Conservation (phyloP, 2,329 filamentous ascomycete species). For the Cryphonectria carpinicola region DNA sequence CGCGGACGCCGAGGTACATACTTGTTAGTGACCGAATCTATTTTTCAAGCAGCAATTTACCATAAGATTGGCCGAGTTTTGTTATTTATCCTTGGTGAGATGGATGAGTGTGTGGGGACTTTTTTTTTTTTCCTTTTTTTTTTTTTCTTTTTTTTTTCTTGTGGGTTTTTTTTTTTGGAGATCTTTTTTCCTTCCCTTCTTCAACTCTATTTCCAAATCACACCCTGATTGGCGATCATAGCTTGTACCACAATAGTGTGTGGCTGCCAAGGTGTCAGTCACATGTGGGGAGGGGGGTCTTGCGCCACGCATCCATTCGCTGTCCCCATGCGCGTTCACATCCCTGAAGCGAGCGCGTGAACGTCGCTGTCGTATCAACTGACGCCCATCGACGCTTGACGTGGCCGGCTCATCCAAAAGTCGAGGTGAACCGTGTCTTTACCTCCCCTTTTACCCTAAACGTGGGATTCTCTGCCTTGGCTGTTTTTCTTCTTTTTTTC, state of each 20-base stretch:
- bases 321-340: conserved; percentile 10
- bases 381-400: conserved; percentile 10
- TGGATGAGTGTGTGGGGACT: not conserved
- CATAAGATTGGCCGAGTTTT: not conserved
- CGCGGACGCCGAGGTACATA: not conserved
- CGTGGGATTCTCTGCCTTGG: not conserved
- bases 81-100: not conserved
- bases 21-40: not conserved
- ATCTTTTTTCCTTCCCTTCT: not conserved
- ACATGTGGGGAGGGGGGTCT: not conserved
- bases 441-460: not conserved
- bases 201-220: not conserved
- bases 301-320: conserved; percentile 21
- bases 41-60: not conserved
- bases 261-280: not conserved
- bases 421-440: not conserved
- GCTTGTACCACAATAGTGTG: not conserved
- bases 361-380: conserved; percentile 25
- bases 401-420: conserved; percentile 6
- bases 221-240: not conserved
- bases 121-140: not conserved
- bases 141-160: not conserved
- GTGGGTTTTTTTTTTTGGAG: not conserved
- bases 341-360: conserved; percentile 9
- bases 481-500: not conserved